Evolutionary conservation across 2,329 filamentous ascomycete species (phyloP).

Genomic region (Karstenula rhodostoma): DNA sequence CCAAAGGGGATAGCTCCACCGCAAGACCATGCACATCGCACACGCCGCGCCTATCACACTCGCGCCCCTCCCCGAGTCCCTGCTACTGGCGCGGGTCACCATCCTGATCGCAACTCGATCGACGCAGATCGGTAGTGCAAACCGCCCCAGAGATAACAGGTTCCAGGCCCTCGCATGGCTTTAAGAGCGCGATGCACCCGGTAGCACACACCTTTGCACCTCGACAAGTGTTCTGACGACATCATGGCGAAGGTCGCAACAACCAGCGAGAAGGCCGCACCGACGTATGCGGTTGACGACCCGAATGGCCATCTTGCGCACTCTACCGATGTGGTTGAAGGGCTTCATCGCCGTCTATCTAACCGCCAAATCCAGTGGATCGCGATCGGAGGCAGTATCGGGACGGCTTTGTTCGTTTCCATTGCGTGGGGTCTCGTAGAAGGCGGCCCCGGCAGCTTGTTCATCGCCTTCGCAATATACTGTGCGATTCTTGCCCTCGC

Average conservation of each 20-base stretch:
- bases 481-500: slow-evolving; percentile 62
- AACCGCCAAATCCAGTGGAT: slow-evolving; percentile 41
- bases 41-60: slow-evolving; percentile 5
- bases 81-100: neutral
- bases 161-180: neutral
- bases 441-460: slow-evolving; percentile 59
- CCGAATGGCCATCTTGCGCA: neutral
- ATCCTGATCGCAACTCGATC: neutral
- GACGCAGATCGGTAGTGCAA: slow-evolving; percentile 3
- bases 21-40: slow-evolving; percentile 5
- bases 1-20: neutral
- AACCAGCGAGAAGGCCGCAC: slow-evolving; percentile 1
- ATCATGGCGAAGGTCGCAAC: slow-evolving; percentile 2
- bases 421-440: slow-evolving; percentile 62
- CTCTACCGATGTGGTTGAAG: slow-evolving; percentile 9
- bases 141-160: neutral
- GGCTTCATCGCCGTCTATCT: slow-evolving; percentile 17
- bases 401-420: slow-evolving; percentile 60
- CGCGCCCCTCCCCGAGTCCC: neutral
- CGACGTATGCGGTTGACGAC: neutral
- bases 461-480: slow-evolving; percentile 65
- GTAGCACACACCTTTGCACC: neutral
- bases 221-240: neutral
- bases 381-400: slow-evolving; percentile 38
- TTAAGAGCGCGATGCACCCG: neutral